phyloP scores from a whole-genome alignment of 306 rosid species.

The Myrica gale region DNA sequence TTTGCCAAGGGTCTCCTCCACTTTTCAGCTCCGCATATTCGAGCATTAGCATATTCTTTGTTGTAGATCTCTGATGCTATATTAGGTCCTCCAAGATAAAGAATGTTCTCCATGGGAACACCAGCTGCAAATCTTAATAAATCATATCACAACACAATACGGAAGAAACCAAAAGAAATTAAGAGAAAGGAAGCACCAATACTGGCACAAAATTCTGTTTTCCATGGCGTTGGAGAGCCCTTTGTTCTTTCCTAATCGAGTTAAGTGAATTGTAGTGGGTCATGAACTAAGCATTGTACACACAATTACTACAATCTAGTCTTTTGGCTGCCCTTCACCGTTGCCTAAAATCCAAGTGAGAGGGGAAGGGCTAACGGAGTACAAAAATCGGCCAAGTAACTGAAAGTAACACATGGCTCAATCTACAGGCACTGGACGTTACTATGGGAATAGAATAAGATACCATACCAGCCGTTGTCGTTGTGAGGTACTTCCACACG shows the following conservation, averaged over 20 bases:
- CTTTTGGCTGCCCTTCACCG: no score
- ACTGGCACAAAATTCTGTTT: background rate
- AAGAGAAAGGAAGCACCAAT: background rate
- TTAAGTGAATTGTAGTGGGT: background rate
- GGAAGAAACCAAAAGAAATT: background rate
- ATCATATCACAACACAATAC: background rate
- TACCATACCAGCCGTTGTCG: no score
- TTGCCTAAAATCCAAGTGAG: no score
- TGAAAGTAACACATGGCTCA: background rate
- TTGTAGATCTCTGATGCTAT: slow-evolving; percentile 93
- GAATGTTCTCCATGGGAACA: slow-evolving; percentile 78
- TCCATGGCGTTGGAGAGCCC: background rate
- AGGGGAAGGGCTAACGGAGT: no score
- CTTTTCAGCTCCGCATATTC: slow-evolving; percentile 88
- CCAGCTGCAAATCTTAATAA: slow-evolving; percentile 61
- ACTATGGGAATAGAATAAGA: background rate
- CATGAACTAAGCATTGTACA: background rate
- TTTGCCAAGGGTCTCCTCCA: slow-evolving; percentile 90
- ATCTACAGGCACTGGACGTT: background rate
- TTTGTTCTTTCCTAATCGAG: background rate
- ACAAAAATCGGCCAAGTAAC: no score
- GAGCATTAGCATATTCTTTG: slow-evolving; percentile 94
- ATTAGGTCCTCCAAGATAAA: slow-evolving; percentile 95
- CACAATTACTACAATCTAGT: background rate
- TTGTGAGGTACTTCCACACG: no score